These are phyloP conservation scores for Acacia concinna DNA, from an alignment of 331 rosid species.

Conservation along the genomic window DNA sequence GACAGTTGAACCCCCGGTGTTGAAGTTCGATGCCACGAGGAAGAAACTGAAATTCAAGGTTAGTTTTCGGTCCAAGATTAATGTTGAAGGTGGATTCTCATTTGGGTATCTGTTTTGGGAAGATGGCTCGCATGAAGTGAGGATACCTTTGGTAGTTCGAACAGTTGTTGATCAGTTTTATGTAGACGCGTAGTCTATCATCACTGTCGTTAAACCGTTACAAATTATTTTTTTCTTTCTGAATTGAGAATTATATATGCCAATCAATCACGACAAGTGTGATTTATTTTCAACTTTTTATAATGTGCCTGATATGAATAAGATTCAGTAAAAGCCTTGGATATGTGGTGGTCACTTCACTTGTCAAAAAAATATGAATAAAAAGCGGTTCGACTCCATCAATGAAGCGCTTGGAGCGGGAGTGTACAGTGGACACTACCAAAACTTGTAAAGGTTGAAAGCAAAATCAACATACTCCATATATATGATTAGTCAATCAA, in stretches of 20 bases:
- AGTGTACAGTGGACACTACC: too few species aligned
- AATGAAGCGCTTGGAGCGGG: too few species aligned
- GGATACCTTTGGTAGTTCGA: slow-evolving; percentile 52
- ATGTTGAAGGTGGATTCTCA: slow-evolving; percentile 51
- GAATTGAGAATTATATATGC: background rate
- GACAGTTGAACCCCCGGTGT: slow-evolving; percentile 40
- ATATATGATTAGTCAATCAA: too few species aligned
- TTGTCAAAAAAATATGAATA: too few species aligned
- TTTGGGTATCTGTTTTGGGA: slow-evolving; percentile 63
- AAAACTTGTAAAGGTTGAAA: too few species aligned
- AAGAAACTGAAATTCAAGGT: slow-evolving; percentile 51
- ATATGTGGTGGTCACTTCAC: too few species aligned
- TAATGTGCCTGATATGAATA: background rate
- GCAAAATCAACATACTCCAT: background rate
- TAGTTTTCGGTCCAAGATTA: slow-evolving; percentile 35
- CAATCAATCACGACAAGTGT: background rate
- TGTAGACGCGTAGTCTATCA: slow-evolving; percentile 26
- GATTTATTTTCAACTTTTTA: background rate
- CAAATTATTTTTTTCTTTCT: background rate
- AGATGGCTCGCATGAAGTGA: slow-evolving; percentile 60
- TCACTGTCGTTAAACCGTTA: background rate
- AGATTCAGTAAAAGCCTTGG: too few species aligned
- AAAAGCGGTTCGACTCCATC: too few species aligned
- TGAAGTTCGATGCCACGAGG: slow-evolving; percentile 36
- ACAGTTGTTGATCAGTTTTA: slow-evolving; percentile 40